Conservation (phyloP, 495 filamentous ascomycete species). For the Tuber magnatum region DNA sequence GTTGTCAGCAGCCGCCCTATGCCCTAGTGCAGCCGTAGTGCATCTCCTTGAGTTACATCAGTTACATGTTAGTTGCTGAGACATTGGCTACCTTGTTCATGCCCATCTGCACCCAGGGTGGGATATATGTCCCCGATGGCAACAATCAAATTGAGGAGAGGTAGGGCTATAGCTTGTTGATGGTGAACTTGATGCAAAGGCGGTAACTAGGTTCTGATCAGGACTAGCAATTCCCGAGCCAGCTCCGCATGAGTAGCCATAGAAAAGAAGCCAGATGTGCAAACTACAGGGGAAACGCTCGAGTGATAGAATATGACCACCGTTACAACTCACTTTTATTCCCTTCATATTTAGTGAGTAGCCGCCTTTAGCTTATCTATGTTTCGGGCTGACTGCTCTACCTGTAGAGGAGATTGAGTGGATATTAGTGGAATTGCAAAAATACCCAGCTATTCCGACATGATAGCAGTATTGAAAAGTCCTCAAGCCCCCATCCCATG, state of each 20-base stretch:
- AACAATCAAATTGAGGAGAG: not conserved
- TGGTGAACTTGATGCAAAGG: not conserved
- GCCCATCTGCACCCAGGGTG: not conserved
- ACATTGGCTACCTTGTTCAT: not conserved
- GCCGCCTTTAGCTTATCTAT: not conserved
- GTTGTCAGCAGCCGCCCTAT: not conserved
- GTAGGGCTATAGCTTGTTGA: not conserved
- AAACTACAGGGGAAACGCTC: not conserved
- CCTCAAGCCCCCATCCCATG: not conserved
- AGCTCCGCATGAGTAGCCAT: not conserved
- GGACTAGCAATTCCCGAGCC: not conserved
- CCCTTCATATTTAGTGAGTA: not conserved
- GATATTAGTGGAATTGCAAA: not conserved
- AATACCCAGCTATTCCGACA: not conserved
- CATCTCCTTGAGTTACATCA: not conserved
- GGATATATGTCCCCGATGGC: not conserved
- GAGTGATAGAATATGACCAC: not conserved
- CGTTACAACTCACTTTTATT: not conserved
- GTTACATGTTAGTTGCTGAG: not conserved
- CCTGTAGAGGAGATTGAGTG: not conserved
- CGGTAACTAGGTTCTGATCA: not conserved
- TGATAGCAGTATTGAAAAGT: not conserved
- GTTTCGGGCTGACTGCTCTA: not conserved
- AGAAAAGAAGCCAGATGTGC: not conserved
- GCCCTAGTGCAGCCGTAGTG: not conserved